phyloP scores from a whole-genome alignment of 805 yeast genomes.

The Saturnispora gosingensis region DNA sequence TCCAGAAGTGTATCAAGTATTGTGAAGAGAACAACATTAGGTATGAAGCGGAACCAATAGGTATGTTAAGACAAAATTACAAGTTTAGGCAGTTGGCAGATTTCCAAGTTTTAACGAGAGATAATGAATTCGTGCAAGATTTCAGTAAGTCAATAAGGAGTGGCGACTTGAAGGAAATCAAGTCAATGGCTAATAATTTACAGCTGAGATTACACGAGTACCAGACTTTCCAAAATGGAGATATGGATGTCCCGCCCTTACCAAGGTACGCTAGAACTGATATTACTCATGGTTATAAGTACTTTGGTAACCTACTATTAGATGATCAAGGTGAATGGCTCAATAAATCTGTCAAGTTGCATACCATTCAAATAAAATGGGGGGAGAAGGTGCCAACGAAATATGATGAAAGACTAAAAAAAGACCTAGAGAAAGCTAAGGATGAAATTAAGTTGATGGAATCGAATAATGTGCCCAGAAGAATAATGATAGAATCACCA shows the following conservation, averaged over 20 bases:
- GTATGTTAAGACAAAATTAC: slow-evolving; percentile 57
- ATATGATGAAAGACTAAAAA: slow-evolving; percentile 41
- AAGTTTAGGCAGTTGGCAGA: slow-evolving; percentile 82
- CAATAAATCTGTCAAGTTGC: slow-evolving; percentile 39
- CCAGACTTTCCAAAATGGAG: slow-evolving; percentile 19
- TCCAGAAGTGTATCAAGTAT: slow-evolving; percentile 34
- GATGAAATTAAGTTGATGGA: slow-evolving; percentile 29
- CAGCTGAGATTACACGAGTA: slow-evolving; percentile 10
- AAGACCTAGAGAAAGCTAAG: slow-evolving; percentile 32
- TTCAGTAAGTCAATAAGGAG: slow-evolving; percentile 33
- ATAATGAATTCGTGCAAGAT: slow-evolving; percentile 39
- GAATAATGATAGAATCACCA: slow-evolving; percentile 21
- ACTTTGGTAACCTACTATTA: slow-evolving; percentile 59
- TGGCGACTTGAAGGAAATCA: slow-evolving; percentile 35
- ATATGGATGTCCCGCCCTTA: slow-evolving; percentile 72
- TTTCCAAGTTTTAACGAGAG: slow-evolving; percentile 63
- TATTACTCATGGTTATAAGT: slow-evolving; percentile 71
- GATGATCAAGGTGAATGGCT: slow-evolving; percentile 47
- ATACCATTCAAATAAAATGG: slow-evolving; percentile 46
- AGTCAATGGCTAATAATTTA: slow-evolving; percentile 28
- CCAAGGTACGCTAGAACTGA: slow-evolving; percentile 70
- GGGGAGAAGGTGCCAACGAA: slow-evolving; percentile 37
- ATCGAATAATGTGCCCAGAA: slow-evolving; percentile 14
- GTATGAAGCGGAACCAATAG: slow-evolving; percentile 48
- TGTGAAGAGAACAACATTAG: slow-evolving; percentile 26